Evolutionary conservation across 1,139 yeast genomes (phyloP).

Genomic region (Blastobotrys persicus): DNA sequence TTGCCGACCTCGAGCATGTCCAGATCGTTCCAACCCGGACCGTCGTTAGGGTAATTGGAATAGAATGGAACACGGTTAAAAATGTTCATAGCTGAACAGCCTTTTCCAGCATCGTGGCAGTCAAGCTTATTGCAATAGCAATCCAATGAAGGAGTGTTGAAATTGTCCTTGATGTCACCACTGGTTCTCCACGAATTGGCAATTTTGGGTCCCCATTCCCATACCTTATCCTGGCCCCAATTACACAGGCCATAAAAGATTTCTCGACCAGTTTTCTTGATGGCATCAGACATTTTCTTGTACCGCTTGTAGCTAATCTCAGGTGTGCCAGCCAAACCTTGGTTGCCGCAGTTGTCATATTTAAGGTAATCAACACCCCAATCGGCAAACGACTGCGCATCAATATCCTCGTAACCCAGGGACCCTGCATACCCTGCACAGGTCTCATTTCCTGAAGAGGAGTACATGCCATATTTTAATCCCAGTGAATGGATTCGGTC

Average conservation of each 20-base stretch:
- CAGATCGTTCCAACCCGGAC: constrained; percentile 35
- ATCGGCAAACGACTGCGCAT: constrained; percentile 33
- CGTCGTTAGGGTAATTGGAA: constrained; percentile 1
- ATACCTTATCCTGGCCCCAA: constrained; percentile 36
- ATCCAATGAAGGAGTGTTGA: constrained; percentile 30
- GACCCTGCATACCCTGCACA: constrained; percentile 37
- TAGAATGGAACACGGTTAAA: constrained; percentile 29
- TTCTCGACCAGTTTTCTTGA: constrained; percentile 33
- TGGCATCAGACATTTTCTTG: constrained; percentile 33
- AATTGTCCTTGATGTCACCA: constrained; percentile 33
- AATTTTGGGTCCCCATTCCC: constrained; percentile 34
- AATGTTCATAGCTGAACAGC: constrained; percentile 35
- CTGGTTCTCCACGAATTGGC: constrained; percentile 36
- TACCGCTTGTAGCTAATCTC: constrained; percentile 31
- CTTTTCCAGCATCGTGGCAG: constrained; percentile 30
- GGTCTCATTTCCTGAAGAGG: constrained; percentile 35
- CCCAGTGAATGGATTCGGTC: constrained; percentile 31
- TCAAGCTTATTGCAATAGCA: constrained; percentile 33
- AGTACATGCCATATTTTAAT: constrained; percentile 36
- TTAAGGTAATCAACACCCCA: constrained; percentile 37
- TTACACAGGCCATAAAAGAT: constrained; percentile 35
- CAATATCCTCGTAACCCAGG: constrained; percentile 31
- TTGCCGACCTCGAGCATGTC: constrained; percentile 37
- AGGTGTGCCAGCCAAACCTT: constrained; percentile 32
- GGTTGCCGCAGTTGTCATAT: constrained; percentile 37